A percentile compares a stretch with the other conserved stretches of the same genome.
phyloP scores from a whole-genome alignment of 495 filamentous ascomycete species.

The Cercophora sp. region DNA sequence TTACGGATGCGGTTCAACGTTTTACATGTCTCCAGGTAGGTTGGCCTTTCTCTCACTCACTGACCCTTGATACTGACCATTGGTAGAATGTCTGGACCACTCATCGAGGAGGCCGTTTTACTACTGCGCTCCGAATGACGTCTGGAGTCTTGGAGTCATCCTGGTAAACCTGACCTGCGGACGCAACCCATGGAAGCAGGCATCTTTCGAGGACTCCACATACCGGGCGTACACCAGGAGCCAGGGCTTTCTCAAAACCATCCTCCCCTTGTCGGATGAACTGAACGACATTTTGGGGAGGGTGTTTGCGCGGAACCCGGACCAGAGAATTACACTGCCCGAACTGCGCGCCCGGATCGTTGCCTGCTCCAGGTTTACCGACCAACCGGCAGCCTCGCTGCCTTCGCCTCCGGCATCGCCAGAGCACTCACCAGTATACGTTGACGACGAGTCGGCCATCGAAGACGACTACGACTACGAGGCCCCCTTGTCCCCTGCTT shows the following conservation, averaged over 20 bases:
- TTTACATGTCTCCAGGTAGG: slow-evolving; percentile 99
- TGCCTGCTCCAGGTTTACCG: slow-evolving; percentile 72
- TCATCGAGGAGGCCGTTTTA: slow-evolving; percentile 80
- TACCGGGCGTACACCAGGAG: slow-evolving; percentile 89
- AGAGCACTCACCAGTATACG: slow-evolving; percentile 38
- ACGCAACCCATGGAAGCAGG: slow-evolving; percentile 97
- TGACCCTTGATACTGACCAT: slow-evolving; percentile 25
- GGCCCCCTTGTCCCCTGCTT: slow-evolving; percentile 37
- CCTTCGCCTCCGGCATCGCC: slow-evolving; percentile 37
- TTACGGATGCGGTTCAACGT: slow-evolving; percentile 96
- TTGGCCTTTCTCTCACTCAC: slow-evolving; percentile 20
- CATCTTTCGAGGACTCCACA: slow-evolving; percentile 87
- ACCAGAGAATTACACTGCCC: slow-evolving; percentile 76
- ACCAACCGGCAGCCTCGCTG: slow-evolving; percentile 30
- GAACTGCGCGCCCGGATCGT: slow-evolving; percentile 76
- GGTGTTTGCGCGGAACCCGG: slow-evolving; percentile 86
- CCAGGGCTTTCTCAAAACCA: slow-evolving; percentile 83
- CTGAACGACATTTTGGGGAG: slow-evolving; percentile 82
- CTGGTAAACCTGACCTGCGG: slow-evolving; percentile 97
- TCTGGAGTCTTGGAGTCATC: slow-evolving; percentile 97
- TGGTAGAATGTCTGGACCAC: slow-evolving; percentile 86
- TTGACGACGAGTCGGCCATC: slow-evolving; percentile 38
- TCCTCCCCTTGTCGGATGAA: slow-evolving; percentile 86
- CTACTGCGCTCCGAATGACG: slow-evolving; percentile 88
- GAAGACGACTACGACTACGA: slow-evolving; percentile 35